Percentiles rank a stretch among this genome's conserved stretches.
Evolutionary conservation across 805 yeast species (phyloP).

Genomic region (Isabelozyma gotoi): DNA sequence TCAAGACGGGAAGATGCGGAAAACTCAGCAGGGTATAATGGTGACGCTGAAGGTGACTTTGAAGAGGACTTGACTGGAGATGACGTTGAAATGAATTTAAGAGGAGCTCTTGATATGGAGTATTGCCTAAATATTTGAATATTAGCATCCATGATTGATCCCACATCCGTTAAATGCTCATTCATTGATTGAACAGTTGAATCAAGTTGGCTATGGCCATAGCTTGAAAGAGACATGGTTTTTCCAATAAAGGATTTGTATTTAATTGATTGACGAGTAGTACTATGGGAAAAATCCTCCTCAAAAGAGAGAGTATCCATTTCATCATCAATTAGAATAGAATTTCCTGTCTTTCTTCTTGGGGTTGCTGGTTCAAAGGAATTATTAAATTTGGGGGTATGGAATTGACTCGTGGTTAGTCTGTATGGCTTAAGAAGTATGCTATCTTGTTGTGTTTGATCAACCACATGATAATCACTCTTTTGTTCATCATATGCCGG

Average conservation of each 20-base stretch:
- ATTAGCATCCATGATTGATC: constrained; percentile 11
- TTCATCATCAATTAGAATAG: not conserved
- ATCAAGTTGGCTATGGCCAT: not conserved
- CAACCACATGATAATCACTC: no score
- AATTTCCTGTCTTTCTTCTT: not conserved
- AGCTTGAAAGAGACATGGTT: not conserved
- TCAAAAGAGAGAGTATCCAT: constrained; percentile 1
- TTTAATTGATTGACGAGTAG: not conserved
- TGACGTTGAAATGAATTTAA: constrained; percentile 1
- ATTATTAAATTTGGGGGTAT: not conserved
- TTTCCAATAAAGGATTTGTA: not conserved
- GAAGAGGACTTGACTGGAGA: not conserved
- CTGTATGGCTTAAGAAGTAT: not conserved
- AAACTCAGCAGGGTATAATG: no score
- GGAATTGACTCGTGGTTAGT: not conserved
- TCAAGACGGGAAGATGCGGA: not conserved
- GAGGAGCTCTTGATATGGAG: constrained; percentile 2
- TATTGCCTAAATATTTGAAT: constrained; percentile 13
- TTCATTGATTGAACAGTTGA: constrained; percentile 1
- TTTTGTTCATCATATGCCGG: no score
- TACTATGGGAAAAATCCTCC: constrained; percentile 1
- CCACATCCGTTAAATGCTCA: constrained; percentile 8
- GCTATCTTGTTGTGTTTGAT: not conserved
- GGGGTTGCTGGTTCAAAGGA: not conserved
- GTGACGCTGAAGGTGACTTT: not conserved